Conservation (phyloP, 2,329 filamentous ascomycete species). For the Juglanconis juglandina region DNA sequence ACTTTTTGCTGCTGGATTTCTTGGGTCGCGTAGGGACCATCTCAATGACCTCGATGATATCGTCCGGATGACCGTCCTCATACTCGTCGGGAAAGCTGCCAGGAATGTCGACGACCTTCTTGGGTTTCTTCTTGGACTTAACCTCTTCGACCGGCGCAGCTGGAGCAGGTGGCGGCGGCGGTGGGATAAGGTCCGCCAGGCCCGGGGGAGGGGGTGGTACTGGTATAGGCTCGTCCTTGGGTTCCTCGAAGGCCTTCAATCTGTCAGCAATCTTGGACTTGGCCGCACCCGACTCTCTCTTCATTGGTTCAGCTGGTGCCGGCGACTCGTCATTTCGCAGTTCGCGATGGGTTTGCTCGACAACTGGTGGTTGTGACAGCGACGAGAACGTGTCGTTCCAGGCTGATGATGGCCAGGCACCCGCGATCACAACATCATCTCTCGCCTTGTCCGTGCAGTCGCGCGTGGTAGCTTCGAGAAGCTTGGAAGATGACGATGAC, state of each 20-base stretch:
- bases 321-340: background rate
- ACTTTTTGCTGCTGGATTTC: constrained; percentile 42
- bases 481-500: constrained; percentile 34
- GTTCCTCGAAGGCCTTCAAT: constrained; percentile 53
- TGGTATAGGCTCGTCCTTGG: constrained; percentile 27
- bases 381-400: constrained; percentile 38
- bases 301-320: constrained; percentile 28
- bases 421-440: constrained; percentile 12
- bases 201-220: constrained; percentile 32
- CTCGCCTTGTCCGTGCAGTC: constrained; percentile 23
- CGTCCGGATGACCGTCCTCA: constrained; percentile 32
- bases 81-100: constrained; percentile 57
- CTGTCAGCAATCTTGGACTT: constrained; percentile 56
- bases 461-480: constrained; percentile 42
- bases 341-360: background rate
- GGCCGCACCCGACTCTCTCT: constrained; percentile 46
- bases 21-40: constrained; percentile 42
- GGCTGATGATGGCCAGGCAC: constrained; percentile 22
- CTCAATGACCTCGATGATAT: constrained; percentile 50
- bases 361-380: constrained; percentile 33
- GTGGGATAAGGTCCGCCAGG: constrained; percentile 18
- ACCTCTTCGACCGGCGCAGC: constrained; percentile 32
- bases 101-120: constrained; percentile 43
- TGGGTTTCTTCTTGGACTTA: constrained; percentile 37
- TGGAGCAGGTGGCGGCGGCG: constrained; percentile 37